These are phyloP conservation scores for Mallotus repandus DNA, from an alignment of 441 rosid species.

Conservation along the genomic window DNA sequence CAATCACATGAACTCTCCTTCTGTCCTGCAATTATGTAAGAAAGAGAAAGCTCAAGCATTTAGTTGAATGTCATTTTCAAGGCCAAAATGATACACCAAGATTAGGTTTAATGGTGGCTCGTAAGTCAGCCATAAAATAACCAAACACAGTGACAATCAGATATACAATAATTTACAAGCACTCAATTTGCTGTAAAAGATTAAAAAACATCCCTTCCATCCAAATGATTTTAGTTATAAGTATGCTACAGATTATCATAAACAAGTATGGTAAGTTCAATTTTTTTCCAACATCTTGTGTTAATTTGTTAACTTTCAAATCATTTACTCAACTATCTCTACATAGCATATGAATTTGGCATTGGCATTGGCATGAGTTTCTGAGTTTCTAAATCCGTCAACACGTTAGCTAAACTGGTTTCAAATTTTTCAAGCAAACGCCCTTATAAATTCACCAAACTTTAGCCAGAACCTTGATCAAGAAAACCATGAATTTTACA, in stretches of 20 bases:
- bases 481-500: background rate
- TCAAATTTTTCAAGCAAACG: background rate
- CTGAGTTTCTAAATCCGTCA: background rate
- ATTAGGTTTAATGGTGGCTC: background rate
- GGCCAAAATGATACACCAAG: background rate
- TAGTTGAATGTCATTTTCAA: background rate
- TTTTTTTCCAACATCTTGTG: background rate
- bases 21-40: constrained; percentile 53
- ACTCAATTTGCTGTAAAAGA: background rate
- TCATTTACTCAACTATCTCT: background rate
- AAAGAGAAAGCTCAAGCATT: constrained; percentile 7
- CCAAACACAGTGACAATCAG: background rate
- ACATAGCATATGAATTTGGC: background rate
- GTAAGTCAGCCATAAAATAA: background rate
- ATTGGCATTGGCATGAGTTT: background rate
- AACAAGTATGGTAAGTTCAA: background rate
- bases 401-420: background rate
- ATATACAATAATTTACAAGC: background rate
- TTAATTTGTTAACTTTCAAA: background rate
- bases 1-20: constrained; percentile 68
- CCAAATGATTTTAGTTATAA: background rate
- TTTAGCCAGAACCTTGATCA: background rate
- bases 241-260: background rate
- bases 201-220: no score
- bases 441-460: background rate